Evolutionary conservation across 2,329 filamentous ascomycete genomes (phyloP).

Genomic region (Fusarium lyarnte): DNA sequence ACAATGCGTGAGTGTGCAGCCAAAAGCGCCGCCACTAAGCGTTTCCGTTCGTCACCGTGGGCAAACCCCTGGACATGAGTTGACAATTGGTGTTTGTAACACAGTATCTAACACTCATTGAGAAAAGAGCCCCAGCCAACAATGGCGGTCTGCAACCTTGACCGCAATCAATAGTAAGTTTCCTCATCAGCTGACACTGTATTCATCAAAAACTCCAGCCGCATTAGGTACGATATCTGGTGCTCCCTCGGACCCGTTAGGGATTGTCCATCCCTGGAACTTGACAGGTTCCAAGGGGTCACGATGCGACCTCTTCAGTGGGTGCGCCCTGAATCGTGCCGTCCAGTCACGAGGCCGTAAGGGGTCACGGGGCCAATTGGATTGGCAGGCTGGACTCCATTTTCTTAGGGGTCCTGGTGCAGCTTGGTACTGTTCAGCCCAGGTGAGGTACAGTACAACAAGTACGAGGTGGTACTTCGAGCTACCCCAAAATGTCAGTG

Average conservation of each 20-base stretch:
- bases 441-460: background rate
- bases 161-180: slow-evolving; percentile 20
- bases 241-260: no score
- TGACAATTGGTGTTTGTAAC: background rate
- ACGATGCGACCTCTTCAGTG: slow-evolving; percentile 34
- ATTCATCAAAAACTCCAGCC: slow-evolving; percentile 11
- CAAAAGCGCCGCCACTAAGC: slow-evolving; percentile 27
- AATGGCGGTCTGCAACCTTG: slow-evolving; percentile 30
- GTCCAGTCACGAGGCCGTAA: slow-evolving; percentile 42
- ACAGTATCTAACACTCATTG: slow-evolving; percentile 10
- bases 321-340: slow-evolving; percentile 22
- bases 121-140: background rate
- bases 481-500: slow-evolving; percentile 12
- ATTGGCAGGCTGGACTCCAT: slow-evolving; percentile 33
- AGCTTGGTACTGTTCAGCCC: background rate
- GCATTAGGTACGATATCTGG: background rate
- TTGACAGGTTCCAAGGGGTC: slow-evolving; percentile 31
- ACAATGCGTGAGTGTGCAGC: slow-evolving; percentile 7
- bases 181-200: slow-evolving; percentile 30
- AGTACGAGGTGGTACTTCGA: slow-evolving; percentile 11
- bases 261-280: background rate
- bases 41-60: slow-evolving; percentile 17
- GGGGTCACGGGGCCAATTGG: slow-evolving; percentile 43
- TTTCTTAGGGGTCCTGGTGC: slow-evolving; percentile 18
- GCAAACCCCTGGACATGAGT: slow-evolving; percentile 19